Evolutionary conservation across 768 basidiomycete genomes (phyloP).

Genomic region (Pleurotus ostreatus): DNA sequence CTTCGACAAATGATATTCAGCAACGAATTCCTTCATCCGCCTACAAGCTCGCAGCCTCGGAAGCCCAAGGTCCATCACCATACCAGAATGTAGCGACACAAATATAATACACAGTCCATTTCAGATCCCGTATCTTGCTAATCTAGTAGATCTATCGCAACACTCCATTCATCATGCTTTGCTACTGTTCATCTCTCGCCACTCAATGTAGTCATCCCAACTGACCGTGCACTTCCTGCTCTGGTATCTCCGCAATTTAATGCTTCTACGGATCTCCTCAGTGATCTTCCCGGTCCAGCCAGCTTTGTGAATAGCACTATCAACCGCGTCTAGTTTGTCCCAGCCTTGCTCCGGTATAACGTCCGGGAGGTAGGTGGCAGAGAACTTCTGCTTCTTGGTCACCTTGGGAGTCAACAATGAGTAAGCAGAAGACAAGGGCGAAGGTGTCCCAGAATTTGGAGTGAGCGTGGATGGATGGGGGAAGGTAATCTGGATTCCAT

Average conservation of each 20-base stretch:
- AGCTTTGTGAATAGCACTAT: constrained; percentile 90
- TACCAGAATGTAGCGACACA: no score
- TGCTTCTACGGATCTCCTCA: constrained; percentile 73
- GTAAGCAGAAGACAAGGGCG: constrained; percentile 65
- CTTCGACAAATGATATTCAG: constrained; percentile 33
- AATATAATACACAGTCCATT: no score
- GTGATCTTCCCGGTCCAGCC: constrained; percentile 83
- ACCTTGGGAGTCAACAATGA: constrained; percentile 45
- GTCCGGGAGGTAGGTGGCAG: constrained; percentile 91
- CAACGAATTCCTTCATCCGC: constrained; percentile 11
- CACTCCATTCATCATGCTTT: constrained; percentile 7
- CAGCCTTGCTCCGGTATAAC: constrained; percentile 93
- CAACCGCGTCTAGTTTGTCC: constrained; percentile 85
- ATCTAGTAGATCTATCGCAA: no score
- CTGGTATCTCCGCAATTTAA: constrained; percentile 81
- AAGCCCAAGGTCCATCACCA: background rate
- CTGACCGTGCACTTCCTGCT: constrained; percentile 61
- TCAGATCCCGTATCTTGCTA: no score
- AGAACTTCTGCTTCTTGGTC: constrained; percentile 56
- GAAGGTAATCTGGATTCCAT: constrained; percentile 90
- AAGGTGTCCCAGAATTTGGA: constrained; percentile 48
- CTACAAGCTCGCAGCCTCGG: background rate
- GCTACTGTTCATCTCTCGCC: constrained; percentile 50
- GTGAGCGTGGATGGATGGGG: constrained; percentile 67
- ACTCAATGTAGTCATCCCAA: constrained; percentile 76